Evolutionary conservation across 352 stramenopile species (phyloP), one percentile per base, ranked within the genome.

Genomic region (Thraustotheca clavata): DNA sequence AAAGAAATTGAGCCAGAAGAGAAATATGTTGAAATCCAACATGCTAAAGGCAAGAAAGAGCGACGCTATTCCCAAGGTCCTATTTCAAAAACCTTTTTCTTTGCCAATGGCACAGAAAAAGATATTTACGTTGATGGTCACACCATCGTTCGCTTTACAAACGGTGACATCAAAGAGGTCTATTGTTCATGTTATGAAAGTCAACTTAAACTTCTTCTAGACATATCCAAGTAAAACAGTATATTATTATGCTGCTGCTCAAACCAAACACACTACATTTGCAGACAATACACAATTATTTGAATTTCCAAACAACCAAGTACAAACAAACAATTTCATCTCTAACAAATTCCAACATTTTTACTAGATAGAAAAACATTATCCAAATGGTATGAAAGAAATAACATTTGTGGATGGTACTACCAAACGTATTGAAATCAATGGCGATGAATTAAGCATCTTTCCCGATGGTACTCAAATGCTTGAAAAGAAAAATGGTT

Each of bases 151-250:
- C 80, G 79, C 8, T 98, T 98, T 69, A 83, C 76, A 4, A 99
- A 99, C 67, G 96, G 96, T 26, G 96, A 99, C 73, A 76, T 96
- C 35, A 97, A 98, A 78, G 88, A 96, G 80, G 76, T 86, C 33
- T 22, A 2, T 47, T 24, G 31, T 29, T 27, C n/a, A 47, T 50
- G 40, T 35, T 46, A 20, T 39, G 7, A 43, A 35, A 29, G 16
- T 26, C 49, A 54, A 69, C 18, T 12, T 48, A 38, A 16, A 49
- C 34, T 40, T 27, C 8, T 54, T 59, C 8, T 39, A 82, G 62
- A 76, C 71, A 24, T 86, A 89, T 67, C 77, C 86, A 35, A 88
- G 88, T 29, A 86, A 96, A 55, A 91, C 85, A 71, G 82, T 98
- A 46, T 98, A 98, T 73, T 97, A 95, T 69, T 98, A 98, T 75